These are phyloP conservation scores for Ophiostoma populinum DNA, from an alignment of 2,329 filamentous ascomycete species.

Conservation along the genomic window DNA sequence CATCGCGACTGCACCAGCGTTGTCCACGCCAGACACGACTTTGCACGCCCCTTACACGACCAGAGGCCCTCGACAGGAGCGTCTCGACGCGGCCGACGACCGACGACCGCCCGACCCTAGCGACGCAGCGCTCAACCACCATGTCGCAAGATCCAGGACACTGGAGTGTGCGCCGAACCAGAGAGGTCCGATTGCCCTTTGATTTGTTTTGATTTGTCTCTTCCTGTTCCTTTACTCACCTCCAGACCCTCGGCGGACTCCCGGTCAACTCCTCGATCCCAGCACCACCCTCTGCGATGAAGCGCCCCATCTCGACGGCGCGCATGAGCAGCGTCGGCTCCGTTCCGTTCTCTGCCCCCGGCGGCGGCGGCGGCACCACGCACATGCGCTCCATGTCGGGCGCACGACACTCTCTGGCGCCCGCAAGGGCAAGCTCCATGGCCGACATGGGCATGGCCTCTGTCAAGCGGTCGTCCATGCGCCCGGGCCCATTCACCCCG, in stretches of 20 bases:
- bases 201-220: slow-evolving; percentile 6
- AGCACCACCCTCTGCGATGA: slow-evolving; percentile 83
- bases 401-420: slow-evolving; percentile 70
- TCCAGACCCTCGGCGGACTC: slow-evolving; percentile 69
- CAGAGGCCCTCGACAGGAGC: too few species aligned
- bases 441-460: slow-evolving; percentile 62
- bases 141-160: slow-evolving; percentile 82
- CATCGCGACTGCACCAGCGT: too few species aligned
- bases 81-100: too few species aligned
- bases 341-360: slow-evolving; percentile 37
- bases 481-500: slow-evolving; percentile 50
- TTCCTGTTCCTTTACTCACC: not conserved
- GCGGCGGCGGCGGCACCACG: slow-evolving; percentile 16
- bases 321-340: slow-evolving; percentile 35
- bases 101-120: too few species aligned
- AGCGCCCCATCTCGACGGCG: slow-evolving; percentile 68
- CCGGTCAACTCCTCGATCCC: slow-evolving; percentile 74
- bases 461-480: slow-evolving; percentile 66
- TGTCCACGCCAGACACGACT: too few species aligned
- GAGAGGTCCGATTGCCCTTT: slow-evolving; percentile 47
- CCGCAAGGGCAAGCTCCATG: slow-evolving; percentile 52
- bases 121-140: slow-evolving; percentile 6
- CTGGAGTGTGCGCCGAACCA: slow-evolving; percentile 80
- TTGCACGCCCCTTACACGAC: too few species aligned
- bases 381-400: slow-evolving; percentile 72